These are phyloP conservation scores for Betula pendula DNA, from an alignment of 306 rosid genomes.

Conservation along the genomic window DNA sequence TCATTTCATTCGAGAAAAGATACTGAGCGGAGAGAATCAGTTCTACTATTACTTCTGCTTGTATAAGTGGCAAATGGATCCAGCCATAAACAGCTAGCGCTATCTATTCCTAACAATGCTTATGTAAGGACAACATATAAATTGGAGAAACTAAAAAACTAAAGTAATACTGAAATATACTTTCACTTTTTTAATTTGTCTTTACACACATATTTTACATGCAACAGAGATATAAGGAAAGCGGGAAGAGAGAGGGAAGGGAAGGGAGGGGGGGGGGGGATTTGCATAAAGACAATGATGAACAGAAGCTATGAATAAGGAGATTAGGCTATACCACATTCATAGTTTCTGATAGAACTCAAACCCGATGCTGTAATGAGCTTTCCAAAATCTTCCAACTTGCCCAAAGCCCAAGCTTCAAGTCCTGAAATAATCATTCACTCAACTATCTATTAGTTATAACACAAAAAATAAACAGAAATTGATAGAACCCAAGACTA, in stretches of 20 bases:
- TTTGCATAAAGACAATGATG: neutral
- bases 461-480: conserved; percentile 8
- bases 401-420: conserved; percentile 82
- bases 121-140: neutral
- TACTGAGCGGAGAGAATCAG: no score
- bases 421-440: conserved; percentile 56
- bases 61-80: neutral
- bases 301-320: neutral
- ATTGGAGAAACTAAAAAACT: neutral
- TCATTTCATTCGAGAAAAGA: neutral
- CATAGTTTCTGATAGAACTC: conserved; percentile 89
- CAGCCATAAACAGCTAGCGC: neutral
- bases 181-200: neutral
- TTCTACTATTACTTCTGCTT: neutral
- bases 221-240: no score
- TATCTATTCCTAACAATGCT: neutral
- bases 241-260: no score
- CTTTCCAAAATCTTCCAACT: conserved; percentile 68
- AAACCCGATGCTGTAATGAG: conserved; percentile 85
- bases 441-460: conserved; percentile 14
- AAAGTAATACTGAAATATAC: neutral
- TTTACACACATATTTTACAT: no score
- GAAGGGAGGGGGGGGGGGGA: no score
- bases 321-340: conserved; percentile 67
- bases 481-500: conserved; percentile 15